These are phyloP conservation scores for Pseudonitzschia multistriata DNA, from an alignment of 108 stramenopile species.

Conservation along the genomic window DNA sequence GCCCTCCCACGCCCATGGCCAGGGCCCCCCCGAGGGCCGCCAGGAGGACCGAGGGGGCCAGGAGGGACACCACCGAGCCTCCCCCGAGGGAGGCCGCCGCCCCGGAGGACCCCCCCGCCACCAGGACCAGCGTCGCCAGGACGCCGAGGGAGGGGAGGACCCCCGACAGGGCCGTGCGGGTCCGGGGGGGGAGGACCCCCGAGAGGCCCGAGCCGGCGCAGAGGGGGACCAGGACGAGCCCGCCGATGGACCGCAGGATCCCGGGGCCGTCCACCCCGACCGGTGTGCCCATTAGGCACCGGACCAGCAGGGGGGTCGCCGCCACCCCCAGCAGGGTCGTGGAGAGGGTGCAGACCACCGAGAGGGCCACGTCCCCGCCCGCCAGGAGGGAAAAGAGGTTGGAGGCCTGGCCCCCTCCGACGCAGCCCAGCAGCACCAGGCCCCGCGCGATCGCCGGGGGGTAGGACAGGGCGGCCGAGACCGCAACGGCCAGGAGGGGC, in stretches of 20 bases:
- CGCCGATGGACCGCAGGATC: slow-evolving; percentile 25
- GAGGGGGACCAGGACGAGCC: slow-evolving; percentile 35
- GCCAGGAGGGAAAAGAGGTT: slow-evolving; percentile 39
- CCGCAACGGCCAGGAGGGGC: slow-evolving; percentile 24
- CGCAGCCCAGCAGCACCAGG: slow-evolving; percentile 29
- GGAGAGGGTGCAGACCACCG: slow-evolving; percentile 33
- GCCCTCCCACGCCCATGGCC: not conserved
- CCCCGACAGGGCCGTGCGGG: not conserved
- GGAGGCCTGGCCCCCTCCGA: slow-evolving; percentile 45
- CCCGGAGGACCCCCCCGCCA: slow-evolving; percentile 40
- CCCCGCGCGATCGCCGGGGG: slow-evolving; percentile 11
- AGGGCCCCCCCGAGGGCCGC: slow-evolving; percentile 12
- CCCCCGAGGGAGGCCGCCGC: not conserved
- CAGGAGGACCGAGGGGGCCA: slow-evolving; percentile 22
- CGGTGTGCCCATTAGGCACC: slow-evolving; percentile 13
- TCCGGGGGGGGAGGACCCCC: not conserved
- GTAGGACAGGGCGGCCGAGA: slow-evolving; percentile 2
- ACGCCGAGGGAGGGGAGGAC: slow-evolving; percentile 30
- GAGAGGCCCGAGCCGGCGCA: slow-evolving; percentile 16
- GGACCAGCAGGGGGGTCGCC: slow-evolving; percentile 28
- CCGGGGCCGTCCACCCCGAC: slow-evolving; percentile 21
- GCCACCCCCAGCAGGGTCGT: slow-evolving; percentile 37
- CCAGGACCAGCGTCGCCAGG: slow-evolving; percentile 34
- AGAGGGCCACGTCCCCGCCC: slow-evolving; percentile 42
- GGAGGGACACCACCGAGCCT: not conserved